phyloP scores from a whole-genome alignment of 2,329 filamentous ascomycete species.

The Pseudogymnoascus sp. region DNA sequence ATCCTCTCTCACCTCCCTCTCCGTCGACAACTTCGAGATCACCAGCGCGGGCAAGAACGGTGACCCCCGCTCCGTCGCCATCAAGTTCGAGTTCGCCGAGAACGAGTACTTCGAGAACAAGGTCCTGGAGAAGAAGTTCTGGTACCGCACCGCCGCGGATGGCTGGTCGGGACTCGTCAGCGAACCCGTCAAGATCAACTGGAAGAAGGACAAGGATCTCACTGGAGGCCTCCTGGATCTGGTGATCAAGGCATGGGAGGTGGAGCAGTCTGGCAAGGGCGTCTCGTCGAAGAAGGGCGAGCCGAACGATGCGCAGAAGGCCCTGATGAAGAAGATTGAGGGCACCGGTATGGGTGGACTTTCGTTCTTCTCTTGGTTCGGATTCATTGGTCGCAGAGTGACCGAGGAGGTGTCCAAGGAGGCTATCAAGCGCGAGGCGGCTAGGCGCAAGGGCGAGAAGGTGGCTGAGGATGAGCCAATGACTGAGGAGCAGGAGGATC shows the following conservation, averaged over 20 bases:
- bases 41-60: constrained; percentile 51
- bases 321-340: constrained; percentile 49
- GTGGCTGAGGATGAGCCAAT: constrained; percentile 38
- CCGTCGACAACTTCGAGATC: constrained; percentile 76
- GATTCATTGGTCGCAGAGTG: constrained; percentile 65
- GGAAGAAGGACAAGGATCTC: constrained; percentile 80
- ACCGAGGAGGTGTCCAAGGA: constrained; percentile 64
- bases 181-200: constrained; percentile 81
- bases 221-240: constrained; percentile 74
- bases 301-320: constrained; percentile 44
- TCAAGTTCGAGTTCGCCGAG: constrained; percentile 71
- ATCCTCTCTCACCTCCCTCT: constrained; percentile 59
- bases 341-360: constrained; percentile 55
- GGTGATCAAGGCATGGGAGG: constrained; percentile 63
- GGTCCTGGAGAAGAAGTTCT: constrained; percentile 85
- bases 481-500: constrained; percentile 39
- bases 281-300: constrained; percentile 23
- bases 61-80: constrained; percentile 72
- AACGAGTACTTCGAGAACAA: constrained; percentile 79
- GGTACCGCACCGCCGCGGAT: constrained; percentile 65
- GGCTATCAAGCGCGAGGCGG: constrained; percentile 54
- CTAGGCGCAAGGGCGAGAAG: constrained; percentile 44
- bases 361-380: constrained; percentile 89
- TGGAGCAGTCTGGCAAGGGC: constrained; percentile 42
- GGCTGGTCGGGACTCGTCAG: constrained; percentile 73